Evolutionary conservation across 306 rosid species (phyloP).

Genomic region (Pterocarpus macrocarpus): DNA sequence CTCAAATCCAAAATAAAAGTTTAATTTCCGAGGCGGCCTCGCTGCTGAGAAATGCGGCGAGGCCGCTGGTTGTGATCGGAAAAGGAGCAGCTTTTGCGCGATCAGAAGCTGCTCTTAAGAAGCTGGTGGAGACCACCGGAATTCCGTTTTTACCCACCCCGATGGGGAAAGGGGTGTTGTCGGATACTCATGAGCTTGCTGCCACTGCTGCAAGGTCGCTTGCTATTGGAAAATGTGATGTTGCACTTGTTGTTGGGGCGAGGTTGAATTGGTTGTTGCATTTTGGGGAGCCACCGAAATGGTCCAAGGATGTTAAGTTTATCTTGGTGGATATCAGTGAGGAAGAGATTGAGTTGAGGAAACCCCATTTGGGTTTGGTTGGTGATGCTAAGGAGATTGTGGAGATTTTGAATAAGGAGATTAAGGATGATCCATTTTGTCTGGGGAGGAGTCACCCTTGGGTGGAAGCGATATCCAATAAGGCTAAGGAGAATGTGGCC

Average conservation of each 20-base stretch:
- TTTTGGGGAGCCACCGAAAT: slow-evolving; percentile 94
- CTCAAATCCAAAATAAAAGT: neutral
- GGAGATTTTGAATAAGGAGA: slow-evolving; percentile 72
- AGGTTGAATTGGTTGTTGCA: slow-evolving; percentile 91
- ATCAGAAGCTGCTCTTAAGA: slow-evolving; percentile 69
- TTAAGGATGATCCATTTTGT: slow-evolving; percentile 94
- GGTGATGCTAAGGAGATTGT: slow-evolving; percentile 83
- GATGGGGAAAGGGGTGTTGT: slow-evolving; percentile 87
- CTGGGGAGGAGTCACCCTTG: slow-evolving; percentile 81
- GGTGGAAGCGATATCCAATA: slow-evolving; percentile 73
- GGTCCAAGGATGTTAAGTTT: slow-evolving; percentile 88
- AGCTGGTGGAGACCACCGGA: slow-evolving; percentile 80
- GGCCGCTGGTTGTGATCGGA: slow-evolving; percentile 89
- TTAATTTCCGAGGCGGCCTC: slow-evolving; percentile 51
- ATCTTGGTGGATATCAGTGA: slow-evolving; percentile 76
- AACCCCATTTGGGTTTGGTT: slow-evolving; percentile 79
- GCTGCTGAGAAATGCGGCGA: slow-evolving; percentile 66
- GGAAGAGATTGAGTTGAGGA: slow-evolving; percentile 84
- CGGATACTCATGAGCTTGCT: slow-evolving; percentile 84
- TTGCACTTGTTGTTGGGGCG: slow-evolving; percentile 88
- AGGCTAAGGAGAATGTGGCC: slow-evolving; percentile 70
- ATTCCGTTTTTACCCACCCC: slow-evolving; percentile 97
- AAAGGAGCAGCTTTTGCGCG: slow-evolving; percentile 92
- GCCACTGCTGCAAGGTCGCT: slow-evolving; percentile 93
- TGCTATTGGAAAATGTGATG: slow-evolving; percentile 93